A percentile compares a stretch with the other conserved stretches of the same genome.
phyloP scores from a whole-genome alignment of 2,329 filamentous ascomycete genomes.

The Drechslera avenae region DNA sequence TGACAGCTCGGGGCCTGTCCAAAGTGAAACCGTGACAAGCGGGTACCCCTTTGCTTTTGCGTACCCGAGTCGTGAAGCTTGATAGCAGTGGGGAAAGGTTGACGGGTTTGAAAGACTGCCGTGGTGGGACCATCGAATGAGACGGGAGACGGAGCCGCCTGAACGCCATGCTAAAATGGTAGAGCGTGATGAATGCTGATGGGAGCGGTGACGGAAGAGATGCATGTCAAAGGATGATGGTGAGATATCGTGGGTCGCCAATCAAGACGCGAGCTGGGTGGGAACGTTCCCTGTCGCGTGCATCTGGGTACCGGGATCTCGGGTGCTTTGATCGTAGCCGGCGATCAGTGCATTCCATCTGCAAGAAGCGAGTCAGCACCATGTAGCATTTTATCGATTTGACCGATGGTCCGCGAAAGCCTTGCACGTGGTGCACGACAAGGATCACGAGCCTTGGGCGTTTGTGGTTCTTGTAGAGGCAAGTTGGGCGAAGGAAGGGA shows the following conservation, averaged over 20 bases:
- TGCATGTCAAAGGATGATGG: constrained; percentile 11
- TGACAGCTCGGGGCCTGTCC: constrained; percentile 26
- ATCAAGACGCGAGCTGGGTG: constrained; percentile 12
- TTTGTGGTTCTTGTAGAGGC: background rate
- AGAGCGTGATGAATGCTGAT: constrained; percentile 25
- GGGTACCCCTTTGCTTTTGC: constrained; percentile 41
- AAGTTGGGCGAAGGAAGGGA: background rate
- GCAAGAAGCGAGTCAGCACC: constrained; percentile 32
- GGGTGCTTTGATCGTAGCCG: constrained; percentile 29
- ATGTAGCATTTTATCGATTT: constrained; percentile 18
- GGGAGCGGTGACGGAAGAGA: constrained; percentile 14
- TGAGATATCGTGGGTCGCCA: constrained; percentile 12
- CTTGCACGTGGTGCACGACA: constrained; percentile 15
- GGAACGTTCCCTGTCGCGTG: constrained; percentile 14
- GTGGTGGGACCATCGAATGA: constrained; percentile 24
- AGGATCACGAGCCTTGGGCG: background rate
- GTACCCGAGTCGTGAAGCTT: constrained; percentile 26
- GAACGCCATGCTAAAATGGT: constrained; percentile 47
- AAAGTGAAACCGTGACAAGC: constrained; percentile 37
- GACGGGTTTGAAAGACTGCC: constrained; percentile 29
- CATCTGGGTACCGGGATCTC: constrained; percentile 17
- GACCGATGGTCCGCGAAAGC: constrained; percentile 15
- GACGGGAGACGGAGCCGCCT: constrained; percentile 28
- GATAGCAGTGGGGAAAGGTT: constrained; percentile 24
- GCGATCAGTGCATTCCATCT: constrained; percentile 34